Percentiles rank a stretch among this genome's conserved stretches.
Conservation (phyloP, 768 basidiomycete species). For the Amanita muscaria region DNA sequence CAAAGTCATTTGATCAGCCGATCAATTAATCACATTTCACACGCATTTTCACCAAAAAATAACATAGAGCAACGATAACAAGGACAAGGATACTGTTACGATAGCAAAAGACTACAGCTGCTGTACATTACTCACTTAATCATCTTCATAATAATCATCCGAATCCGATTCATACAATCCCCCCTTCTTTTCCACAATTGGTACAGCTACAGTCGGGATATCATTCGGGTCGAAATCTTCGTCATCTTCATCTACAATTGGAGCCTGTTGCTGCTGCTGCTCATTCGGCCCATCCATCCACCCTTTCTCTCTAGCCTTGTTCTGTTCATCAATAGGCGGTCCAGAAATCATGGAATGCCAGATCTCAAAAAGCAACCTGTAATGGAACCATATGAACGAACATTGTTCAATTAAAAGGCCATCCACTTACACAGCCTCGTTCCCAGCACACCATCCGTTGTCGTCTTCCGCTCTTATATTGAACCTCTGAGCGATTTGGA, state of each 20-base stretch:
- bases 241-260: conserved; percentile 18
- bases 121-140: not conserved
- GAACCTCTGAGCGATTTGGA: conserved; percentile 26
- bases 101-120: not conserved
- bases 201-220: conserved; percentile 1
- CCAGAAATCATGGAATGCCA: conserved; percentile 41
- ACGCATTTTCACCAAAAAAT: no score
- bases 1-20: no score
- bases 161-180: conserved; percentile 7
- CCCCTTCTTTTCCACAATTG: not conserved
- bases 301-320: conserved; percentile 12
- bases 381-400: no score
- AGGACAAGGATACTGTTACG: no score
- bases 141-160: not conserved
- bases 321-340: conserved; percentile 38
- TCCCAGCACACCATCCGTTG: conserved; percentile 37
- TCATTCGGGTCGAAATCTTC: conserved; percentile 27
- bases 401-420: no score
- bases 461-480: conserved; percentile 20
- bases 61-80: no score
- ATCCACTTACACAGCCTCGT: conserved; percentile 38
- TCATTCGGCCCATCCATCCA: not conserved
- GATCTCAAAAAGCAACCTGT: conserved; percentile 32
- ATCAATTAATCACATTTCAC: no score
- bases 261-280: not conserved